phyloP scores from a whole-genome alignment of 805 yeast species.

The Hanseniaspora jakobsenii region DNA sequence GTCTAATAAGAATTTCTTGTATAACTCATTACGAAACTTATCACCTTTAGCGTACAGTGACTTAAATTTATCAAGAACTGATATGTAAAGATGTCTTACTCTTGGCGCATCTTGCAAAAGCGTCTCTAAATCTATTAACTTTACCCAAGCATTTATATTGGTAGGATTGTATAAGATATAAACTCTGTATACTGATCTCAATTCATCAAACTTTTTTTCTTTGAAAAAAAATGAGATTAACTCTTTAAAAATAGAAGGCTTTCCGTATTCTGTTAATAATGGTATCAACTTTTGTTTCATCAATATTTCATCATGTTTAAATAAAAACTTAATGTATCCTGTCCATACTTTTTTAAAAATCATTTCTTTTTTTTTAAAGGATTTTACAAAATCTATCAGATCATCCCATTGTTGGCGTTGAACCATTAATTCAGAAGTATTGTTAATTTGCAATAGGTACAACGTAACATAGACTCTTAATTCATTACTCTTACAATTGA shows the following conservation, averaged over 20 bases:
- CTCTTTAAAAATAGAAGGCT: conserved; percentile 42
- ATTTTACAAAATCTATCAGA: conserved; percentile 44
- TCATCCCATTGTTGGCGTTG: conserved; percentile 31
- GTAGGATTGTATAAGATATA: conserved; percentile 30
- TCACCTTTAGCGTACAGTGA: neutral
- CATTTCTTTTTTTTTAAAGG: conserved; percentile 32
- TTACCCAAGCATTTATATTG: conserved; percentile 37
- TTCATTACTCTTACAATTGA: too few species aligned
- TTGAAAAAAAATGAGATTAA: conserved; percentile 59
- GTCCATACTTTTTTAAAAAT: conserved; percentile 70
- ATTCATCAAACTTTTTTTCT: conserved; percentile 70
- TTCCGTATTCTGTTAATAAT: conserved; percentile 63
- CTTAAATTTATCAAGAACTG: conserved; percentile 23
- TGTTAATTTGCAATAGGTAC: too few species aligned
- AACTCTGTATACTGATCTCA: conserved; percentile 58
- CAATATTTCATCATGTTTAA: conserved; percentile 43
- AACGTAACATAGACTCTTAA: too few species aligned
- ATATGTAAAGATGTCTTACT: conserved; percentile 47
- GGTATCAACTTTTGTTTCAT: conserved; percentile 30
- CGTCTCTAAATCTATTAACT: conserved; percentile 58
- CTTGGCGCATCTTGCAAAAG: conserved; percentile 57
- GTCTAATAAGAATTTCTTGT: conserved; percentile 13
- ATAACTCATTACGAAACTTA: neutral
- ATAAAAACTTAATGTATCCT: conserved; percentile 55
- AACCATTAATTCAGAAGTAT: neutral